Evolutionary conservation across 192 early-diverging fungal genomes (phyloP), one percentile per base, ranked within the genome.

Genomic region (Coemansia sp.): DNA sequence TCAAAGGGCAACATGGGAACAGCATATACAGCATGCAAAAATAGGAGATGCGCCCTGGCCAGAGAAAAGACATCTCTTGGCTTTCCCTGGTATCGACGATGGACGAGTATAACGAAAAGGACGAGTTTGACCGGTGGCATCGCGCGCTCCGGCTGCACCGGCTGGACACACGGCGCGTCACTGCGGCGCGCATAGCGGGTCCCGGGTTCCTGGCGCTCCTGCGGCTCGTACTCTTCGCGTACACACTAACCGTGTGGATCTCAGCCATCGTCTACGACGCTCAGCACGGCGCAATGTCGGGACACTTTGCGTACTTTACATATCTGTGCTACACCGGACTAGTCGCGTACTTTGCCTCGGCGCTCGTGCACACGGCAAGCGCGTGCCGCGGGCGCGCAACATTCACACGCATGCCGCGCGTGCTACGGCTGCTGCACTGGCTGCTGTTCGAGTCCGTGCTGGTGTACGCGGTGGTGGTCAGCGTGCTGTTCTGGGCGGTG

Each of bases 291-390:
- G 12, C 31, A 1, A 63, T 65, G 20, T 25, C 31, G 4, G 30
- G 47, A 1, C 63, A 70, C 26, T 77, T 77, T 62, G 60, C 62
- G 8, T 70, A 70, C 36, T 70, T 77, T 34, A 77, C 74, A 3
- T 46, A 70, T 45, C 64, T 77, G 19, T 58, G 59, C 39, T 59
- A 70, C 52, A 77, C 74, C 6, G 74, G 74, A 0, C 55, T 77
- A 9, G 5, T 67, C 1, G 60, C 48, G 4, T 77, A 70, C 38
- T 35, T 68, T 0, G 59, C 42, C 0, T 50, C 65, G 0, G 63
- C 72, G 0, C 29, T 67, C 14, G 11, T 56, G 19, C 61, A 68
- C 35, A 68, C 72, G 1, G 19, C 50, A 23, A 34, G 47, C 11
- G 12, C 39, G 4, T 64, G 57, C 48, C 35, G 39, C 4, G 14